Conservation (phyloP, 2,329 filamentous ascomycete species). For the Fonsecaea erecta region DNA sequence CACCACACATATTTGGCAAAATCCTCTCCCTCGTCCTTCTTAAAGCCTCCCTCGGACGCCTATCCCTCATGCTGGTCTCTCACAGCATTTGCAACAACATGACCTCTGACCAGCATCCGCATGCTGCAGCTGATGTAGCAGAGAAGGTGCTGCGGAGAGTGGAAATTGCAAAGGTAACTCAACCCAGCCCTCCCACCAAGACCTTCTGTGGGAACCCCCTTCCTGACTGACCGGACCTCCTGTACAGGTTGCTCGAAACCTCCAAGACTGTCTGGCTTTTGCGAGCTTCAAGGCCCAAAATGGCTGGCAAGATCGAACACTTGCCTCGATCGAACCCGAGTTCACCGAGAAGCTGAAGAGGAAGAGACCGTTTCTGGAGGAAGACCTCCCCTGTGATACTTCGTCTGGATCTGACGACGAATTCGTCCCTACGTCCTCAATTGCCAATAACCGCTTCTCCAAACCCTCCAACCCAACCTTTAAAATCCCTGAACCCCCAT, state of each 20-base stretch:
- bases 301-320: constrained; percentile 87
- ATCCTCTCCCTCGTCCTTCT: constrained; percentile 29
- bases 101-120: constrained; percentile 39
- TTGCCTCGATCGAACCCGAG: constrained; percentile 83
- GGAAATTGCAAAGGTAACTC: constrained; percentile 72
- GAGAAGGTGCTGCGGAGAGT: constrained; percentile 73
- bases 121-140: constrained; percentile 45
- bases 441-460: constrained; percentile 45
- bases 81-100: constrained; percentile 44
- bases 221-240: constrained; percentile 34
- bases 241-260: constrained; percentile 82
- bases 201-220: constrained; percentile 11
- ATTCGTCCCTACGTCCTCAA: constrained; percentile 73
- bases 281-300: constrained; percentile 97
- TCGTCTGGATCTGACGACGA: constrained; percentile 77
- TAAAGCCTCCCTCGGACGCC: constrained; percentile 11
- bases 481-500: constrained; percentile 53
- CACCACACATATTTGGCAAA: constrained; percentile 34
- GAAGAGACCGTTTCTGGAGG: constrained; percentile 69
- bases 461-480: constrained; percentile 43
- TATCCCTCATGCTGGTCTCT: constrained; percentile 36
- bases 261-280: constrained; percentile 91
- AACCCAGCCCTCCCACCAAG: constrained; percentile 14
- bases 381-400: constrained; percentile 83
- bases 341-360: constrained; percentile 78